Percentiles rank a stretch among this genome's conserved stretches.
Conservation (phyloP, 1,284 basidiomycete species). For the Ceraceosorus guamensis region DNA sequence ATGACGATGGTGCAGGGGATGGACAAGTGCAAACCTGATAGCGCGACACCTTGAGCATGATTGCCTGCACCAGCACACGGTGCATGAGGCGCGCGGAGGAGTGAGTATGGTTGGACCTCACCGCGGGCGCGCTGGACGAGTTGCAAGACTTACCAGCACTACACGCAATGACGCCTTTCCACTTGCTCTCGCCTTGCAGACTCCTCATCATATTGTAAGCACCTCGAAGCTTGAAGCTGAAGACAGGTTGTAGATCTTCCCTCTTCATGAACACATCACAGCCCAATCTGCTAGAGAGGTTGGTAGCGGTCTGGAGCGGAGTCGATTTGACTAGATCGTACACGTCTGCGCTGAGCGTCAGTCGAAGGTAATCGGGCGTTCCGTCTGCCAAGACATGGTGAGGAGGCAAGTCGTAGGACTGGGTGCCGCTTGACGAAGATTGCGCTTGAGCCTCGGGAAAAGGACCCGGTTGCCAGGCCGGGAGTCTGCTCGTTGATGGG, state of each 20-base stretch:
- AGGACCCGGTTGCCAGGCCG: background rate
- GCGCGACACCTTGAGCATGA: constrained; percentile 95
- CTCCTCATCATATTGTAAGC: constrained; percentile 99
- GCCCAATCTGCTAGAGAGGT: constrained; percentile 77
- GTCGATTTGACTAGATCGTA: constrained; percentile 91
- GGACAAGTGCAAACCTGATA: constrained; percentile 75
- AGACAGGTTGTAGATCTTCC: constrained; percentile 92
- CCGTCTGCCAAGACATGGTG: constrained; percentile 64
- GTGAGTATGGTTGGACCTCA: too few relatives aligned
- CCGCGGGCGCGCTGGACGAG: too few relatives aligned
- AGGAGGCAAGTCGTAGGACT: constrained; percentile 62
- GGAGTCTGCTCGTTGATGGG: too few relatives aligned
- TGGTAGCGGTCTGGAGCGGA: constrained; percentile 75
- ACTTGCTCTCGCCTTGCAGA: constrained; percentile 76
- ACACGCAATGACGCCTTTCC: constrained; percentile 96
- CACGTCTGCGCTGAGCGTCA: constrained; percentile 87
- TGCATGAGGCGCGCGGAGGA: too few relatives aligned
- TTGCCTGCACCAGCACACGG: too few relatives aligned
- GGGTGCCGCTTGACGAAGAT: too few relatives aligned
- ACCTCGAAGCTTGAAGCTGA: constrained; percentile 87
- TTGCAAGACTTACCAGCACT: constrained; percentile 60
- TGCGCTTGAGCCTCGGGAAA: background rate
- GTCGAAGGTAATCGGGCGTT: constrained; percentile 83
- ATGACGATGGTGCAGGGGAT: constrained; percentile 98
- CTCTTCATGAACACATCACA: constrained; percentile 92